Evolutionary conservation across 192 early-diverging fungal species (phyloP), one percentile per base, ranked within the genome.

Genomic region (Kappamyces sp.): DNA sequence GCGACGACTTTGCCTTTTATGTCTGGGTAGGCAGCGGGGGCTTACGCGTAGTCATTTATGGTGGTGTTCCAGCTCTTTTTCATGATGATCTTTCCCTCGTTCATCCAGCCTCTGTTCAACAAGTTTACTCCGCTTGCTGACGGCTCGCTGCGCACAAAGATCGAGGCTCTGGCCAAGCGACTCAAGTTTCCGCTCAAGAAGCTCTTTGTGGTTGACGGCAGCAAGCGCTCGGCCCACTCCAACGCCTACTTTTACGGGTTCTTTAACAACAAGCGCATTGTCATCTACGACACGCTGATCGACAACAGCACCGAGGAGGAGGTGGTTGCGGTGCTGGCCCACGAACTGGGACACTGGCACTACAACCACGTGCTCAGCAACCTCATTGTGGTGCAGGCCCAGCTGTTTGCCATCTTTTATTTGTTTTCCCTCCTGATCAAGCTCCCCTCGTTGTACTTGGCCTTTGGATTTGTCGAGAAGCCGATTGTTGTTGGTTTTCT

Each of bases 71-170:
- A 74, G 55, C 47, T 77, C 43, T 52, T 72, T 30, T 67, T 80
- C 52, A 68, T 74, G 38, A 50, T 86, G 7, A 81, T 98, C 50
- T 98, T 83, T 66, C 95, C 95, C 12, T 95, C 93, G 2, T 67
- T 94, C 37, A 95, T 98, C 69, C 94, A 96, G 61, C 95, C 95
- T n/a, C 73, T 96, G 55, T 98, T 98, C 75, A 98, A 96, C 85
- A 95, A 88, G 54, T 88, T 93, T 52, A 86, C 86, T 1, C 86
- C 93, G 11, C 77, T 98, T 8, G 78, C 82, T 2, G 86, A 88
- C 9, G 93, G 91, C 39, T 76, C 86, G 58, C 77, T 98, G 46
- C 83, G 86, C 14, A 71, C 61, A 5, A 80, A 82, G 53, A 95
- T 98, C 57, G 88, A 91, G 63, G 82, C 67, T 0, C 73, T 98